A percentile compares a stretch with the other conserved stretches of the same genome.
Conservation (phyloP, 1,284 basidiomycete species). For the Malassezia equina region DNA sequence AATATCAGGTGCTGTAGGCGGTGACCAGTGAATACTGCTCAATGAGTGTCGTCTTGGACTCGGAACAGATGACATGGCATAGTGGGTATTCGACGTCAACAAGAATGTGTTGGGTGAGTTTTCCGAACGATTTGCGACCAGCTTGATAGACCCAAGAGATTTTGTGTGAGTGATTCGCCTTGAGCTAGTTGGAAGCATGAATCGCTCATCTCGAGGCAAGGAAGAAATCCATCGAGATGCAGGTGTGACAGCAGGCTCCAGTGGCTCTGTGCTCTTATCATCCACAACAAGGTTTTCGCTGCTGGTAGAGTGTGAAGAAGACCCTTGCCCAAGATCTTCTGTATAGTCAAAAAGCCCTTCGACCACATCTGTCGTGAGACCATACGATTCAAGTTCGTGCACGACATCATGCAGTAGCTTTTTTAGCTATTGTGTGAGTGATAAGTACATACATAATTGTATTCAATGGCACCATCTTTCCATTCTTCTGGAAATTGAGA, state of each 20-base stretch:
- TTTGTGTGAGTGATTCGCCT: background rate
- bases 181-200: background rate
- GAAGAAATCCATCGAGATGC: slow-evolving; percentile 20
- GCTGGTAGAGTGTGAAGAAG: background rate
- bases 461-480: slow-evolving; percentile 70
- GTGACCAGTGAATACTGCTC: background rate
- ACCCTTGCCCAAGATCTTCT: background rate
- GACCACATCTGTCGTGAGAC: slow-evolving; percentile 60
- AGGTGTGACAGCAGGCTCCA: slow-evolving; percentile 1
- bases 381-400: slow-evolving; percentile 66
- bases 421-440: slow-evolving; percentile 59
- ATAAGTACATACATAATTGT: slow-evolving; percentile 58
- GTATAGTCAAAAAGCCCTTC: slow-evolving; percentile 50
- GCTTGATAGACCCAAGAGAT: background rate
- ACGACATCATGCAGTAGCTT: slow-evolving; percentile 81
- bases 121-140: background rate
- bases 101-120: slow-evolving; percentile 14
- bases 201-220: slow-evolving; percentile 13
- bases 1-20: background rate
- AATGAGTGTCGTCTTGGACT: background rate
- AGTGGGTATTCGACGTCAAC: background rate
- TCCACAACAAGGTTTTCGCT: background rate
- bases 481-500: slow-evolving; percentile 63
- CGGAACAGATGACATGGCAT: background rate
- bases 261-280: background rate